Evolutionary conservation across 164 flowering plant species (phyloP).

Genomic region (Liquidambar formosana): DNA sequence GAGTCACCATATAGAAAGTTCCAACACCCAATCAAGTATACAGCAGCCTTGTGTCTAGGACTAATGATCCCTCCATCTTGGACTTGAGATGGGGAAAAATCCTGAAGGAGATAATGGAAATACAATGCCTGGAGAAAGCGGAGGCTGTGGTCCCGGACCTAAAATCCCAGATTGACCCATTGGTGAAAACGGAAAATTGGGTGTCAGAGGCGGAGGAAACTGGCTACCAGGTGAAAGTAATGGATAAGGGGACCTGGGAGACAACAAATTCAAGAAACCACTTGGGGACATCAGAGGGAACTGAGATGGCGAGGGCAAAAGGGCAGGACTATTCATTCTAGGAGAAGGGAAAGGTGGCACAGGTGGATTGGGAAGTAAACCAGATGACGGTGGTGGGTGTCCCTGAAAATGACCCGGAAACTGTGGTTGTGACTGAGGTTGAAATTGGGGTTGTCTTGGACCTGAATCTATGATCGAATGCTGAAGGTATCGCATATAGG

Average conservation of each 20-base stretch:
- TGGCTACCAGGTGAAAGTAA: slow-evolving; percentile 74
- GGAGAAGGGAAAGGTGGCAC: slow-evolving; percentile 55
- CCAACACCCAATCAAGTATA: slow-evolving; percentile 5
- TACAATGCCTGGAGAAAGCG: slow-evolving; percentile 69
- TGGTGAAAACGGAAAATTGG: slow-evolving; percentile 67
- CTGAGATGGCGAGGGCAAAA: slow-evolving; percentile 87
- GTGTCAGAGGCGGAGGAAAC: slow-evolving; percentile 73
- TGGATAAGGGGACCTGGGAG: slow-evolving; percentile 89
- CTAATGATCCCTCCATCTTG: slow-evolving; percentile 82
- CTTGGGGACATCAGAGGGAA: slow-evolving; percentile 81
- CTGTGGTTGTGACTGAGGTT: slow-evolving; percentile 18
- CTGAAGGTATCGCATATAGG: slow-evolving; percentile 91
- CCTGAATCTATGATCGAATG: slow-evolving; percentile 56
- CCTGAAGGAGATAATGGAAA: slow-evolving; percentile 84
- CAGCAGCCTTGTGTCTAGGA: slow-evolving; percentile 3
- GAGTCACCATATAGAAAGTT: slow-evolving; percentile 1
- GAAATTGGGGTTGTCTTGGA: slow-evolving; percentile 30
- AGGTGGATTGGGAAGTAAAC: slow-evolving; percentile 63
- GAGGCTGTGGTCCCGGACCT: slow-evolving; percentile 91
- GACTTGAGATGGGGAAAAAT: slow-evolving; percentile 68
- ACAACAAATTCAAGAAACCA: slow-evolving; percentile 52
- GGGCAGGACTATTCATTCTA: slow-evolving; percentile 48
- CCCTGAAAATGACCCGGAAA: background rate
- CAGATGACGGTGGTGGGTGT: slow-evolving; percentile 33
- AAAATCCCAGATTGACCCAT: slow-evolving; percentile 71